Percentiles rank a stretch among this genome's conserved stretches.
These are phyloP conservation scores for Colletotrichum destructivum DNA, from an alignment of 2,329 filamentous ascomycete species.

Conservation along the genomic window DNA sequence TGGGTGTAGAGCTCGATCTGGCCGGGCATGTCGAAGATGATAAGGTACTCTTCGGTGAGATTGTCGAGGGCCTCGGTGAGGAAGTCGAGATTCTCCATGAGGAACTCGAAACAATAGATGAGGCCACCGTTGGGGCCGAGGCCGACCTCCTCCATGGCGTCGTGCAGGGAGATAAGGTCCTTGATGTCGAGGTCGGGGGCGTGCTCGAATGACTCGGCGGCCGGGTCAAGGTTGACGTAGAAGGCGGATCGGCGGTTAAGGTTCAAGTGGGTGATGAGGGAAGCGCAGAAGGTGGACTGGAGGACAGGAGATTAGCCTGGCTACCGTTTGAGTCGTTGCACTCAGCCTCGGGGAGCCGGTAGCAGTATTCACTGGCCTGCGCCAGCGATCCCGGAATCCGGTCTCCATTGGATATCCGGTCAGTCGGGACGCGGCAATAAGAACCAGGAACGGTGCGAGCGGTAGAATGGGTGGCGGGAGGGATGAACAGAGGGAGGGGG, in stretches of 20 bases:
- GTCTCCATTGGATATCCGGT: not conserved
- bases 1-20: slow-evolving; percentile 99
- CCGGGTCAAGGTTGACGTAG: slow-evolving; percentile 98
- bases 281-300: slow-evolving; percentile 92
- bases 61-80: slow-evolving; percentile 87
- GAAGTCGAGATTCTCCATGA: slow-evolving; percentile 95
- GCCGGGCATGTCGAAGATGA: slow-evolving; percentile 98
- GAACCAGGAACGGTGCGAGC: slow-evolving; percentile 10
- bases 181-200: slow-evolving; percentile 95
- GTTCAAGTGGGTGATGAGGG: slow-evolving; percentile 92
- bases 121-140: slow-evolving; percentile 93
- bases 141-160: slow-evolving; percentile 96
- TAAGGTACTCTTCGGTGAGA: slow-evolving; percentile 94
- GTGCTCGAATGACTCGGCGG: slow-evolving; percentile 93
- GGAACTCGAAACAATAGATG: slow-evolving; percentile 97
- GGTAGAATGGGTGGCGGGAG: slow-evolving; percentile 21
- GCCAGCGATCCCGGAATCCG: not conserved
- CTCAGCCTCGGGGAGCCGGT: not conserved
- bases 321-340: not conserved
- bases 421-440: slow-evolving; percentile 10
- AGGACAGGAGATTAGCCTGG: not conserved
- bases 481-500: no score
- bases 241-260: slow-evolving; percentile 94
- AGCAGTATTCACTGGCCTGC: not conserved
- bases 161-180: slow-evolving; percentile 91